A percentile compares a stretch with the other conserved stretches of the same genome.
These are phyloP conservation scores for Passalora sequoiae DNA, from an alignment of 2,329 filamentous ascomycete species.

Conservation along the genomic window DNA sequence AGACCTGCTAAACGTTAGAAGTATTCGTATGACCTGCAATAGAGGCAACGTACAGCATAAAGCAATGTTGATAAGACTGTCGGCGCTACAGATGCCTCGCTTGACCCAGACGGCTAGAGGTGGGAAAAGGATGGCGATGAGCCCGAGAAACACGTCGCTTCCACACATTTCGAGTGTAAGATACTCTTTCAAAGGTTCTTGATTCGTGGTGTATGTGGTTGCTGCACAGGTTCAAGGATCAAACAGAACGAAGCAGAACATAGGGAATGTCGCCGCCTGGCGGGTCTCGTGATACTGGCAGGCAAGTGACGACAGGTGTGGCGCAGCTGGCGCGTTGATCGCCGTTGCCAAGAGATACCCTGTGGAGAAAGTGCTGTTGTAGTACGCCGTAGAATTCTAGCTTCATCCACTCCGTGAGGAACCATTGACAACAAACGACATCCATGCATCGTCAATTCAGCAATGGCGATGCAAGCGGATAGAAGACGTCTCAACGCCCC, in stretches of 20 bases:
- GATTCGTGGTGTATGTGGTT: background rate
- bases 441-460: conserved; percentile 7
- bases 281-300: background rate
- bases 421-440: conserved; percentile 3
- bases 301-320: conserved; percentile 8
- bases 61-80: conserved; percentile 91
- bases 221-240: background rate
- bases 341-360: too few relatives aligned
- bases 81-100: conserved; percentile 82
- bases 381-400: conserved; percentile 6
- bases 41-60: conserved; percentile 54
- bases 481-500: conserved; percentile 88
- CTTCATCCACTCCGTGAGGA: too few relatives aligned
- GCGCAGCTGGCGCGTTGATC: conserved; percentile 1
- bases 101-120: conserved; percentile 81
- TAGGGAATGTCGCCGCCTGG: conserved; percentile 7
- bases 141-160: conserved; percentile 56
- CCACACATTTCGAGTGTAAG: conserved; percentile 48
- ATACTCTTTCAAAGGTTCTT: background rate
- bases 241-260: background rate
- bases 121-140: conserved; percentile 58
- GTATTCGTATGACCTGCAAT: background rate
- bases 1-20: conserved; percentile 26
- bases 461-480: conserved; percentile 54
- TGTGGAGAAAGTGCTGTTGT: too few relatives aligned